phyloP scores from a whole-genome alignment of 1,284 basidiomycete species.

The Takashimella tepidaria region DNA sequence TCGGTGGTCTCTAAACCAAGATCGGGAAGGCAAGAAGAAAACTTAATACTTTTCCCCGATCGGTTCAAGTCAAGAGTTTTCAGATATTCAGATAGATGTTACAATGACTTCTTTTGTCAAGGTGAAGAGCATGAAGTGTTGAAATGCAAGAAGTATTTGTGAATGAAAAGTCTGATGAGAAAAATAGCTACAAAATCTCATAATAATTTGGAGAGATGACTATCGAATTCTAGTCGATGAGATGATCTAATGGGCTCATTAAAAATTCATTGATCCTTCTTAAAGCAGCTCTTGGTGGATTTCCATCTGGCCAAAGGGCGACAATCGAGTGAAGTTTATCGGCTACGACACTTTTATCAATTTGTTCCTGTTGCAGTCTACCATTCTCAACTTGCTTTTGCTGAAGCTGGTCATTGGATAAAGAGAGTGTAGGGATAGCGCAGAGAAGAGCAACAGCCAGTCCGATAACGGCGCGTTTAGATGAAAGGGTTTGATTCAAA shows the following conservation, averaged over 20 bases:
- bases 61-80: too few relatives aligned
- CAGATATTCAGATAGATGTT: too few relatives aligned
- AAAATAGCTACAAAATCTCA: too few relatives aligned
- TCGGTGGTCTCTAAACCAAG: background rate
- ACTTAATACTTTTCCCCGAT: too few relatives aligned
- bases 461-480: slow-evolving; percentile 18
- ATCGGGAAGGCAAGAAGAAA: too few relatives aligned
- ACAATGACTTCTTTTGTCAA: too few relatives aligned
- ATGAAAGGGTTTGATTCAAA: background rate
- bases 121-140: too few relatives aligned
- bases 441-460: slow-evolving; percentile 26
- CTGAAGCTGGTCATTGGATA: background rate
- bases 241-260: slow-evolving; percentile 32
- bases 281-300: slow-evolving; percentile 41
- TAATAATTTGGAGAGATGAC: too few relatives aligned
- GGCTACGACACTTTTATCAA: slow-evolving; percentile 29
- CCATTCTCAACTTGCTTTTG: background rate
- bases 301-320: slow-evolving; percentile 42
- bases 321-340: slow-evolving; percentile 35
- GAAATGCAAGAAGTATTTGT: too few relatives aligned
- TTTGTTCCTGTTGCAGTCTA: background rate
- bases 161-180: too few relatives aligned
- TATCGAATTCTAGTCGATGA: too few relatives aligned
- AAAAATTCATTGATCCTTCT: slow-evolving; percentile 46
- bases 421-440: slow-evolving; percentile 9